These are phyloP conservation scores for Neurospora sp. DNA, from an alignment of 495 filamentous ascomycete genomes.

Conservation along the genomic window DNA sequence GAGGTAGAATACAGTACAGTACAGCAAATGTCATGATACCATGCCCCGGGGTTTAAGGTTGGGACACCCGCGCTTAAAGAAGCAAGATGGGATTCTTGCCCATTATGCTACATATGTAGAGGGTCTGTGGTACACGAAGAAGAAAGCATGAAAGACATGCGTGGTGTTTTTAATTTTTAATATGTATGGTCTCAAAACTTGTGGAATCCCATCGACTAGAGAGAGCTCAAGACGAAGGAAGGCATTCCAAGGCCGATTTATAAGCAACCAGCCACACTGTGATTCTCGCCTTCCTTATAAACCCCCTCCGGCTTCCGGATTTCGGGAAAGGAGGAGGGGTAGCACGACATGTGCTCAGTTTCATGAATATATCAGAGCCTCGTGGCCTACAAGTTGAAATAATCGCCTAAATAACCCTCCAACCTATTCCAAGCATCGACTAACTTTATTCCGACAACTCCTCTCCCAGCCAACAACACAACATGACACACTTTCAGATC, in stretches of 20 bases:
- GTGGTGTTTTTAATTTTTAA: neutral
- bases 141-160: neutral
- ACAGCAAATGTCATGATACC: neutral
- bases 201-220: neutral
- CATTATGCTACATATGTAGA: neutral
- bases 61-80: neutral
- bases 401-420: neutral
- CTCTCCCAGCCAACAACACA: neutral
- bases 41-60: neutral
- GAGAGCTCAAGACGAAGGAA: neutral
- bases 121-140: neutral
- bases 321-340: neutral
- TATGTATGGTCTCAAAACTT: neutral
- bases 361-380: neutral
- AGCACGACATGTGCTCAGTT: neutral
- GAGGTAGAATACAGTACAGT: neutral
- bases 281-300: neutral
- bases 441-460: neutral
- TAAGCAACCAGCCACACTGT: neutral
- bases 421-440: neutral
- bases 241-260: neutral
- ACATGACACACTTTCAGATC: constrained; percentile 71
- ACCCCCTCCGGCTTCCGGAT: neutral
- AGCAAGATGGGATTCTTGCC: neutral
- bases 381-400: neutral